phyloP scores from a whole-genome alignment of 2,329 filamentous ascomycete genomes.

The Fusarium sororula region DNA sequence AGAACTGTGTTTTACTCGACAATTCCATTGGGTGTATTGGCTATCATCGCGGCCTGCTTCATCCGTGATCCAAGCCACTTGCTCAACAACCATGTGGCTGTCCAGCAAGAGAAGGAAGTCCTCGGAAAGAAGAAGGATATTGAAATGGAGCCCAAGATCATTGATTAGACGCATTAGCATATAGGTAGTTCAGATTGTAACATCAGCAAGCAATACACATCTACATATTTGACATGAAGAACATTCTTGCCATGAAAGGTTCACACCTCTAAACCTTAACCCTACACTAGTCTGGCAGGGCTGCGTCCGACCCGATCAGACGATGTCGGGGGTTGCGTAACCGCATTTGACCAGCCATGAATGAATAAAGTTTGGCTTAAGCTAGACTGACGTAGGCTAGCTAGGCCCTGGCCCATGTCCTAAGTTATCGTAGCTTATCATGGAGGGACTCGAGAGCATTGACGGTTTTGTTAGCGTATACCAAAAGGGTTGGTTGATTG shows the following conservation, averaged over 20 bases:
- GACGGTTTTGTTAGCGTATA: too few species aligned
- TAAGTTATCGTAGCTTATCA: not conserved
- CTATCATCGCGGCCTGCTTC: not conserved
- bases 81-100: conserved; percentile 14
- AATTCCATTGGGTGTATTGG: not conserved
- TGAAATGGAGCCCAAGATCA: not conserved
- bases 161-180: not conserved
- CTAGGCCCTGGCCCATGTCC: not conserved
- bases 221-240: not conserved
- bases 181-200: not conserved
- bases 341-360: not conserved
- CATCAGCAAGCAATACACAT: not conserved
- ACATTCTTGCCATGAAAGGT: not conserved
- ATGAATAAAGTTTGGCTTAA: not conserved
- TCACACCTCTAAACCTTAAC: not conserved
- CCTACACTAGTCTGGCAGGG: not conserved
- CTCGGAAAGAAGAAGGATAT: conserved; percentile 3
- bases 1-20: conserved; percentile 10
- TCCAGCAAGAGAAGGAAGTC: conserved; percentile 11
- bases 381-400: too few species aligned
- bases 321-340: not conserved
- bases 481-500: too few species aligned
- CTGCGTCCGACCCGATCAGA: not conserved
- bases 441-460: not conserved
- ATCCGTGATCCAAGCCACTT: conserved; percentile 7